phyloP scores from a whole-genome alignment of 2,329 filamentous ascomycete species.

The Chaetomiaceae sp. region DNA sequence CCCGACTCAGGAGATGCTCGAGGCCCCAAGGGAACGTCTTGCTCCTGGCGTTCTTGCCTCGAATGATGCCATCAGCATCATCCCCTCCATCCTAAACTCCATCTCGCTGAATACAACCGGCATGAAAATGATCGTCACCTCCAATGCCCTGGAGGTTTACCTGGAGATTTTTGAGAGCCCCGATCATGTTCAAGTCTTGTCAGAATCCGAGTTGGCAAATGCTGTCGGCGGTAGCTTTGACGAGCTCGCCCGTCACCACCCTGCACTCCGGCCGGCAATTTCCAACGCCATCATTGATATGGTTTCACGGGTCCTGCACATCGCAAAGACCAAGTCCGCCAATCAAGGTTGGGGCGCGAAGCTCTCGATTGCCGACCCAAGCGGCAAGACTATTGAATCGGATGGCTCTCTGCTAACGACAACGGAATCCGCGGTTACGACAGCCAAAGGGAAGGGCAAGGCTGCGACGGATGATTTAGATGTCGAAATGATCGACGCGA shows the following conservation, averaged over 20 bases:
- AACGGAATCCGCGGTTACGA: constrained; percentile 22
- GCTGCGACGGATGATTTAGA: constrained; percentile 43
- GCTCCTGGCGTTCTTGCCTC: constrained; percentile 80
- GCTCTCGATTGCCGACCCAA: constrained; percentile 59
- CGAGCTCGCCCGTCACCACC: constrained; percentile 91
- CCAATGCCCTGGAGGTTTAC: constrained; percentile 76
- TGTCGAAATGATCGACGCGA: constrained; percentile 61
- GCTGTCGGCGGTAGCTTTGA: constrained; percentile 83
- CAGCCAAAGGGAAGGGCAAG: constrained; percentile 40
- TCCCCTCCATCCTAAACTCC: constrained; percentile 85
- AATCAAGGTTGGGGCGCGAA: constrained; percentile 72
- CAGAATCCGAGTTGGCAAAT: constrained; percentile 64
- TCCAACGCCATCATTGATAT: constrained; percentile 84
- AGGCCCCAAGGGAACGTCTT: constrained; percentile 41
- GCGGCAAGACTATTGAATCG: constrained; percentile 57
- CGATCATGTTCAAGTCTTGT: constrained; percentile 77
- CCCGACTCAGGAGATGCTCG: constrained; percentile 48
- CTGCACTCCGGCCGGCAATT: constrained; percentile 72
- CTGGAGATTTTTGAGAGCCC: constrained; percentile 97
- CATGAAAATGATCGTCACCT: constrained; percentile 80
- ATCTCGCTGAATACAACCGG: constrained; percentile 88
- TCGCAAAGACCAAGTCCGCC: constrained; percentile 67
- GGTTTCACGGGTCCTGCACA: constrained; percentile 72
- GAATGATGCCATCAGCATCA: constrained; percentile 77
- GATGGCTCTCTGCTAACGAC: constrained; percentile 38